phyloP scores from a whole-genome alignment of 2,329 filamentous ascomycete genomes.

The Fusarium sacchari region DNA sequence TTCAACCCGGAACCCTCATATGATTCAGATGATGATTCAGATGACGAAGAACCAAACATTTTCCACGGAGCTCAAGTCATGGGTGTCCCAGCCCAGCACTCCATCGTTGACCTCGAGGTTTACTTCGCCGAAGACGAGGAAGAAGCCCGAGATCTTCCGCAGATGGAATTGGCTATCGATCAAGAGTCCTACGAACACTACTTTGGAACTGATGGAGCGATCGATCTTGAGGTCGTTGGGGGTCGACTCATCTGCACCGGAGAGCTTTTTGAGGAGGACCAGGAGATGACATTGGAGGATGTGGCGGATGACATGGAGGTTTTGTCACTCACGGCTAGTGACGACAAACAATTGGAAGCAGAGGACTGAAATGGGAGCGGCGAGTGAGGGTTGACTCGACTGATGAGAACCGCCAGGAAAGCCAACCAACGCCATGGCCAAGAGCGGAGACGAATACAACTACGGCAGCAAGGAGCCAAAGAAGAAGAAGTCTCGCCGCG shows the following conservation, averaged over 20 bases:
- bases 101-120: conserved; percentile 45
- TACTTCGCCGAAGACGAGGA: conserved; percentile 44
- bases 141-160: conserved; percentile 40
- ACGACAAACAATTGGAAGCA: not conserved
- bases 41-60: conserved; percentile 36
- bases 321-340: not conserved
- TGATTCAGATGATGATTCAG: conserved; percentile 26
- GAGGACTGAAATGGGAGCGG: no score
- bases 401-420: not conserved
- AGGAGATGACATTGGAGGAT: not conserved
- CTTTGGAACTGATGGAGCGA: conserved; percentile 31
- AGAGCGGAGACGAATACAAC: not conserved
- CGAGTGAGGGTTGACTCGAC: not conserved
- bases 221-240: conserved; percentile 45
- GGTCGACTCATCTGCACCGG: conserved; percentile 34
- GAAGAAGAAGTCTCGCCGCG: fast-evolving
- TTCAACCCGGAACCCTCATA: conserved; percentile 32
- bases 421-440: not conserved
- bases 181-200: conserved; percentile 40
- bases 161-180: conserved; percentile 47
- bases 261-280: conserved; percentile 17
- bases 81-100: not conserved
- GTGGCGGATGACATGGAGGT: not conserved
- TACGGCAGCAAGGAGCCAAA: not conserved
- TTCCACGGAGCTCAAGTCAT: conserved; percentile 44